Conservation (phyloP, 139 green algal genomes). For the Chlorella sp. region DNA sequence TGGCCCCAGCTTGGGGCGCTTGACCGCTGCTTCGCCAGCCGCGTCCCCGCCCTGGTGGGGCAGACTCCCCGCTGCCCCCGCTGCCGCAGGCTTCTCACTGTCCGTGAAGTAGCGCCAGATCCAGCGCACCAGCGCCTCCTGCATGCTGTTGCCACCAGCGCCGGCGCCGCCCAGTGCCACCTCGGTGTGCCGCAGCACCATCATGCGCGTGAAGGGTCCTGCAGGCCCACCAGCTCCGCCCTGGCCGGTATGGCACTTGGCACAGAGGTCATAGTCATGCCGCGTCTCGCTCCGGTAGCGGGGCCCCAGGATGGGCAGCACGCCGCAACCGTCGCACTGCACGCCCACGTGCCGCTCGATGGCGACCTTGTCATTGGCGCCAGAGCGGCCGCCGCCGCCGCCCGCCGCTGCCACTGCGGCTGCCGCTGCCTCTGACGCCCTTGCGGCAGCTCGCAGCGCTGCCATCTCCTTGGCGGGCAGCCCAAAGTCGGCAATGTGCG, state of each 20-base stretch:
- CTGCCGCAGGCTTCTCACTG: neutral
- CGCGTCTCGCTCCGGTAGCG: conserved; percentile 6
- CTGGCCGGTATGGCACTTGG: neutral
- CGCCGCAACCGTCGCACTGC: conserved; percentile 19
- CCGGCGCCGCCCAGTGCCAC: too few species aligned
- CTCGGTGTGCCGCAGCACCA: neutral
- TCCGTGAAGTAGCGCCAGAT: conserved; percentile 22
- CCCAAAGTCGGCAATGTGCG: conserved; percentile 81
- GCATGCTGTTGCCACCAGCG: neutral
- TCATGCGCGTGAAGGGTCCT: conserved; percentile 7
- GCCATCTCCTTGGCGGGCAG: neutral
- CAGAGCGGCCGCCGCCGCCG: neutral
- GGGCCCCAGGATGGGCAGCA: conserved; percentile 7
- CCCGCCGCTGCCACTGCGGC: neutral
- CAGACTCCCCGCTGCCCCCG: neutral
- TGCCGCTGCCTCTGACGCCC: neutral
- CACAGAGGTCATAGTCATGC: conserved; percentile 18
- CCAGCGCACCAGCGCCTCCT: conserved; percentile 4
- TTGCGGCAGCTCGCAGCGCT: neutral
- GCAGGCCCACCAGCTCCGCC: neutral
- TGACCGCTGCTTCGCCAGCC: neutral
- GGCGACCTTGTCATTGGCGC: too few species aligned
- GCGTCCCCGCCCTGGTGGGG: neutral
- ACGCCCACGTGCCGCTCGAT: conserved; percentile 3
- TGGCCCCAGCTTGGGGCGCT: conserved; percentile 3